Conservation (phyloP, 2,329 filamentous ascomycete genomes). For the Paracamarosporium sp. region DNA sequence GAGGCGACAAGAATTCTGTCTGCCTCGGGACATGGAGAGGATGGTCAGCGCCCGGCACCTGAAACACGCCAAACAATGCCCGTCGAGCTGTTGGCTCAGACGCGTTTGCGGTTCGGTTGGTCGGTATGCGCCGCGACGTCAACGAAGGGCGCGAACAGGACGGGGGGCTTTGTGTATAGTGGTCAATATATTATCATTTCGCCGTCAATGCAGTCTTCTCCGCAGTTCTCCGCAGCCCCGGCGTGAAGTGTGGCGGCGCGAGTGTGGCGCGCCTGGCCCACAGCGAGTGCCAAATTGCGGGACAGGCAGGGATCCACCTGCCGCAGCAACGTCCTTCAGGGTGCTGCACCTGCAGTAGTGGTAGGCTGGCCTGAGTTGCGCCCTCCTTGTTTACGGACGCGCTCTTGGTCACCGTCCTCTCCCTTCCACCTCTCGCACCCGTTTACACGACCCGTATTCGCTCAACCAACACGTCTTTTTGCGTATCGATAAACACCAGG, state of each 20-base stretch:
- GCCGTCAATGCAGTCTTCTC: not conserved
- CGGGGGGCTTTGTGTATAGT: not conserved
- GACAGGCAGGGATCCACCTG: constrained; percentile 5
- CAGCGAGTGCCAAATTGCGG: not conserved
- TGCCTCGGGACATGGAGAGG: not conserved
- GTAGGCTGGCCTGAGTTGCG: not conserved
- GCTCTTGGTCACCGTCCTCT: not conserved
- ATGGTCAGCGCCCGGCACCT: constrained; percentile 7
- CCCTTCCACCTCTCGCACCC: not conserved
- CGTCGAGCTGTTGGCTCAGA: constrained; percentile 11
- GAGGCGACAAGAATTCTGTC: constrained; percentile 8
- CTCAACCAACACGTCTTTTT: not conserved
- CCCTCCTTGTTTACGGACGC: constrained; percentile 12
- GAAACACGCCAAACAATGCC: constrained; percentile 16
- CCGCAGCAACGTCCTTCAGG: constrained; percentile 6
- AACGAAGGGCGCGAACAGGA: not conserved
- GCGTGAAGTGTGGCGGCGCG: not conserved
- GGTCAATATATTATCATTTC: constrained; percentile 7
- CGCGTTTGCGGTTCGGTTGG: constrained; percentile 10
- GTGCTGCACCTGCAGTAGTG: not conserved
- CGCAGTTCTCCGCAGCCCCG: not conserved
- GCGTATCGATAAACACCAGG: constrained; percentile 13
- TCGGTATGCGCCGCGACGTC: constrained; percentile 3
- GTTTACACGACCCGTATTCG: constrained; percentile 1
- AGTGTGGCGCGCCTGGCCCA: not conserved